Evolutionary conservation across 2,329 filamentous ascomycete species (phyloP).

Genomic region (Mariannaea elegans): DNA sequence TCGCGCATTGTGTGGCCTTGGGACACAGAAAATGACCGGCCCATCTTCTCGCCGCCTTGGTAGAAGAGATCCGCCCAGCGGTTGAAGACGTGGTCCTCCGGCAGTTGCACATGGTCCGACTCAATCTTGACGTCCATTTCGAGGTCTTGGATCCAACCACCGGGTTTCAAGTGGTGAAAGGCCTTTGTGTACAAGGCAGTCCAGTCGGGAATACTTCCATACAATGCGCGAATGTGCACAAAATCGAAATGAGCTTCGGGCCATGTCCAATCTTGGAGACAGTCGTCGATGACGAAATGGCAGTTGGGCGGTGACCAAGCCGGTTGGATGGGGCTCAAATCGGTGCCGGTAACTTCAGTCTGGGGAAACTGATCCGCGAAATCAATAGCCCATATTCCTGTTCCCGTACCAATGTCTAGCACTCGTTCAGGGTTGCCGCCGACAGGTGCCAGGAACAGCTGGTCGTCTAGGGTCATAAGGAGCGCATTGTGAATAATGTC

Average conservation of each 20-base stretch:
- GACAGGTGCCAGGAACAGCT: conserved; percentile 38
- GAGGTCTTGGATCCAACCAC: conserved; percentile 44
- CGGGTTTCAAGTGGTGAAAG: conserved; percentile 57
- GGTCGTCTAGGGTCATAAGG: conserved; percentile 33
- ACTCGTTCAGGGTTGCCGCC: conserved; percentile 29
- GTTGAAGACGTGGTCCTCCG: conserved; percentile 36
- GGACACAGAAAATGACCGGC: conserved; percentile 38
- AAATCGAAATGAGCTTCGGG: conserved; percentile 60
- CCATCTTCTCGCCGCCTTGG: conserved; percentile 38
- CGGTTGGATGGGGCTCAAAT: conserved; percentile 49
- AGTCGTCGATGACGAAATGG: conserved; percentile 48
- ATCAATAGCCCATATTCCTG: conserved; percentile 61
- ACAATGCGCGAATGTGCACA: conserved; percentile 65
- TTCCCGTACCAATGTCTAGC: too few species aligned
- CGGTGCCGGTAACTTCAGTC: conserved; percentile 44
- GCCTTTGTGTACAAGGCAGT: conserved; percentile 61
- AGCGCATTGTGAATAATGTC: conserved; percentile 40
- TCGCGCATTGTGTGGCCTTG: conserved; percentile 31
- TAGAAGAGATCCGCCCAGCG: conserved; percentile 42
- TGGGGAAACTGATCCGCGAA: conserved; percentile 44
- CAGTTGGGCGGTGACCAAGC: conserved; percentile 42
- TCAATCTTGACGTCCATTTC: conserved; percentile 37
- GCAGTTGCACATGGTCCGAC: conserved; percentile 26
- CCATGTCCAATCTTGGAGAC: conserved; percentile 54
- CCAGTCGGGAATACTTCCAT: conserved; percentile 67